These are phyloP conservation scores for Penicillium herquei DNA, from an alignment of 495 filamentous ascomycete species.

Conservation along the genomic window DNA sequence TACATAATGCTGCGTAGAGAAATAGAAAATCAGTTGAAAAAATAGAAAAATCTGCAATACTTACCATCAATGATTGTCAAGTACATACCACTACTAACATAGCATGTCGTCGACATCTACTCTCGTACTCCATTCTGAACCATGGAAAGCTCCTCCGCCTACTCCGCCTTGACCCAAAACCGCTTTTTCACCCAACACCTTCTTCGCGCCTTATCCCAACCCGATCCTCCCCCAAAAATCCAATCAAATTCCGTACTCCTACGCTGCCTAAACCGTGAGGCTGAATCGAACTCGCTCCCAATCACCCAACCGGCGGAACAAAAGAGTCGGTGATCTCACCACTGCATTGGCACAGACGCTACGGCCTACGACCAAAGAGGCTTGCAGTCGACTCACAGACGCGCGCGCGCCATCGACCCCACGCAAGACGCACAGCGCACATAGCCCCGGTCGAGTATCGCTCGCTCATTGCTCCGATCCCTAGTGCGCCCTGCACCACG, in stretches of 20 bases:
- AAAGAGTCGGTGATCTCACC: slow-evolving; percentile 3
- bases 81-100: neutral
- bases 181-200: slow-evolving; percentile 2
- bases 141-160: slow-evolving; percentile 22
- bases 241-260: slow-evolving; percentile 4
- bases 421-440: slow-evolving; percentile 23
- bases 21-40: neutral
- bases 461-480: slow-evolving; percentile 15
- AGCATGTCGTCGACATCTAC: slow-evolving; percentile 1
- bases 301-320: neutral
- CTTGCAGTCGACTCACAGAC: slow-evolving; percentile 19
- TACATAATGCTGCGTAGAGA: neutral
- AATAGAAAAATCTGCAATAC: neutral
- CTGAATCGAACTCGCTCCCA: slow-evolving; percentile 23
- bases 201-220: neutral
- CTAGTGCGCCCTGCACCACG: slow-evolving; percentile 26
- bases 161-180: slow-evolving; percentile 23
- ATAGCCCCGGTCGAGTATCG: slow-evolving; percentile 24
- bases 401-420: slow-evolving; percentile 21
- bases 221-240: slow-evolving; percentile 2
- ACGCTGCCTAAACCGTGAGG: slow-evolving; percentile 47
- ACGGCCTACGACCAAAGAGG: slow-evolving; percentile 6
- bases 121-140: slow-evolving; percentile 16
- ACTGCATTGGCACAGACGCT: slow-evolving; percentile 27
- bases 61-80: neutral